Evolutionary conservation across 805 yeast species (phyloP), one percentile per base, ranked within the genome.

Genomic region (Torulaspora maleeae): DNA sequence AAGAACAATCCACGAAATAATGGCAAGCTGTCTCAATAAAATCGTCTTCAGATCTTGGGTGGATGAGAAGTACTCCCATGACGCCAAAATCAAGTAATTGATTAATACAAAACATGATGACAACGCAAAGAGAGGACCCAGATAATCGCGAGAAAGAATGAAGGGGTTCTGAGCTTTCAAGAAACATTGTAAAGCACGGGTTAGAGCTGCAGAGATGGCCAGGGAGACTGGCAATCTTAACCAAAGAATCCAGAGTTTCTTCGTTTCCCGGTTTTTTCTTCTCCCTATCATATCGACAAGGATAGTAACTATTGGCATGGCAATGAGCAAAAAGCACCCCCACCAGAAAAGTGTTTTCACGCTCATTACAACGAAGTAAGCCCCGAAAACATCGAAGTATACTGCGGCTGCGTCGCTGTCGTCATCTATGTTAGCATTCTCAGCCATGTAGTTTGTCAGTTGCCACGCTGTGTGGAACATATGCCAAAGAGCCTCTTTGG

Each of bases 401-500:
- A 81, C 76, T 0, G 93, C 86, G 29, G 67, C 67, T 0, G 72
- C 56, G 4, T 29, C 38, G 44, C 57, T 51, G 17, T 58, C 60
- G 8, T 49, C 52, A 47, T 68, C 73, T 45, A 69, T 61, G 1
- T 54, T 66, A 19, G 64, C 56, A 4, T 67, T 67, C 11, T 61
- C 60, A 1, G 77, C 71, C 54, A 88, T 55, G 16, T 72, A 69
- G 1, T 58, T 54, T 1, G 79, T 68, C 47, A 84, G 69, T 53
- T 83, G 93, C 54, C 84, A 64, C 0, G 95, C 71, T 43, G 78
- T 81, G 3, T 82, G 74, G 28, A 86, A 71, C 96, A 90, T 90
- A 59, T 86, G 91, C 83, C 91, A 85, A 37, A 90, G 67, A 0
- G 95, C 82, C 36, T 76, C 82, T 48, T 74, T 77, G 15, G 82